Base-by-base conservation (phyloP, 139 green algal species). In the Volvox africanus region DNA sequence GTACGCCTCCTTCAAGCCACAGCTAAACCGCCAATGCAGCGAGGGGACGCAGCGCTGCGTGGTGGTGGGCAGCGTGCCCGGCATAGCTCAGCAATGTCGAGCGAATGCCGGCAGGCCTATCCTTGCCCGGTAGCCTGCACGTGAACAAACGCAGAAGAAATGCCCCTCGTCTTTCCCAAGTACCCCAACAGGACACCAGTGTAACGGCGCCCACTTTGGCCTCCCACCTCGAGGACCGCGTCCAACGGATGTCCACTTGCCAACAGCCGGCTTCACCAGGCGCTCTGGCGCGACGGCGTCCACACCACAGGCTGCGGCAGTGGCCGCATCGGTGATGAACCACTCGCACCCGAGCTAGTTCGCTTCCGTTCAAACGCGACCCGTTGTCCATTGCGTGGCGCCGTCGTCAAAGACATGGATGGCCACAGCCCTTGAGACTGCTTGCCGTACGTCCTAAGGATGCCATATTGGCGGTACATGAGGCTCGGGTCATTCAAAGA, bases 361-460 rank as follows among this genome's bases (percentile, higher is more conserved):
- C 75, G 75, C 13, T 81, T 55, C 75, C 28, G 75, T 12, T 81
- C 75, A 24, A 61, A 81, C 32, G 17, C 75, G 18, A 81, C 75
- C 18, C 75, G 75, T 11, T 81, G 71, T n/a, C 71, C 71, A 30
- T 18, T 32, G 71, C 71, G 21, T 2, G 32, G 1, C 26, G 71
- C 28, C 28, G 71, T 79, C 28, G 71, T 30, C 75, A 81, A 61
- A 24, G 30, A 24, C 28, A 37, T n/a, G 1, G 71, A 32, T 1
- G 71, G 22, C 71, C 71, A 35, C 71, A 32, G 37, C 28, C 71
- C 71, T 18, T 33, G 26, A n/a, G 71, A 33, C 32, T 81, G 33
- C 75, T 81, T 81, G 75, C 30, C 75, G 75, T 81, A 81, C n/a
- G 75, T 81, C 11, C 75, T 33, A 19, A 81, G 22, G 32, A 81